Evolutionary conservation across 2,329 filamentous ascomycete species (phyloP), one percentile per base, ranked within the genome.

Genomic region (Xylariaceae sp.): DNA sequence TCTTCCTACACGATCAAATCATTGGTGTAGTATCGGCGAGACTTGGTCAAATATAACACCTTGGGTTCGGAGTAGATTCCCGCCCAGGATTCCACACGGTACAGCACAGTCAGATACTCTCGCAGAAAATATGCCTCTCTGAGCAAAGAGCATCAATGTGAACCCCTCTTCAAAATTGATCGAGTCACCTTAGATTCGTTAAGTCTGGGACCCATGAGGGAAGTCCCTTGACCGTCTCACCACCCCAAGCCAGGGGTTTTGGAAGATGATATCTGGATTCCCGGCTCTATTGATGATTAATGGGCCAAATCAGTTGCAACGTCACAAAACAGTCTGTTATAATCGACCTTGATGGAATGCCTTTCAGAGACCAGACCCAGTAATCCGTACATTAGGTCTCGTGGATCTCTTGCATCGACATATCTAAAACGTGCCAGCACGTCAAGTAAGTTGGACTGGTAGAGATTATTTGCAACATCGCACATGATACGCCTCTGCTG

Each of bases 401-500:
- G 19, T 10, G 32, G 32, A 27, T 48, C 47, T 10, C 32, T 39
- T 14, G 41, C 33, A 15, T 44, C 22, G 15, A 32, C 47, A 6
- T 44, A 48, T 30, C 39, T 33, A 19, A 48, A 48, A 30, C 41
- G 36, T 11, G 41, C 47, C 6, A 48, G 27, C 17, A 48, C 47
- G 27, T 48, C 47, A 6, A 48, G 39, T 14, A 48, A 15, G 7
- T 22, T 48, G 15, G 41, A 44, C 19, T 40, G 27, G 33, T 48
- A 48, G 22, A 18, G 35, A 2, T 18, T 36, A 10, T 33, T 36
- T n/a, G 35, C 27, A 17, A 44, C 27, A 7, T 48, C 47, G n/a
- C 19, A 17, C 41, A 48, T 32, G 41, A 48, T 48, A 15, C 42
- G 47, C n/a, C 45, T 39, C 39, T 47, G 45, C 18, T 48, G 47